These are phyloP conservation scores for Ruellia speciosa DNA, from an alignment of 305 asterid species.

Conservation along the genomic window DNA sequence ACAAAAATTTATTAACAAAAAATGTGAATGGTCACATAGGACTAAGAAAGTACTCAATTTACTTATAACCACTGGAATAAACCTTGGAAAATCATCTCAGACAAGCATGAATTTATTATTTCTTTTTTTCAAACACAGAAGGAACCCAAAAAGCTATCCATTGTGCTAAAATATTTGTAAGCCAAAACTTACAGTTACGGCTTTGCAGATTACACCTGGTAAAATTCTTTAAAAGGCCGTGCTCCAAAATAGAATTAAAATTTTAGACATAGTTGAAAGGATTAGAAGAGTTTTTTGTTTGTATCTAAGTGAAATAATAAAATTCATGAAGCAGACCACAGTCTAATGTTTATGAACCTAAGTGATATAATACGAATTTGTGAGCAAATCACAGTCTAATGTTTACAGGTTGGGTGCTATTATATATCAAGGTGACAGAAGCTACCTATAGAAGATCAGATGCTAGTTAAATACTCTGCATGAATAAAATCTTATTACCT, in stretches of 20 bases:
- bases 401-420: too few relatives aligned
- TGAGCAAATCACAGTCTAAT: too few relatives aligned
- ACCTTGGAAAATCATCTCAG: conserved; percentile 11
- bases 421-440: conserved; percentile 14
- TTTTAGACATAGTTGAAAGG: conserved; percentile 5
- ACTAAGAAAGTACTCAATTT: neutral
- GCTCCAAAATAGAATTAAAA: conserved; percentile 7
- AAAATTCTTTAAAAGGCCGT: conserved; percentile 10
- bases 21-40: conserved; percentile 10
- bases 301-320: neutral
- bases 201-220: neutral
- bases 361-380: neutral
- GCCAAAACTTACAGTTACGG: conserved; percentile 1
- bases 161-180: conserved; percentile 2
- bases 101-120: neutral
- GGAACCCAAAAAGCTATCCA: neutral
- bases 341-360: conserved; percentile 5
- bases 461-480: conserved; percentile 1
- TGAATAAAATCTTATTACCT: conserved; percentile 33
- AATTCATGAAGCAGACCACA: conserved; percentile 12
- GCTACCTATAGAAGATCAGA: conserved; percentile 5
- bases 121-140: neutral
- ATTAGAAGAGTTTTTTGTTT: conserved; percentile 6
- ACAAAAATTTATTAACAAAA: neutral
- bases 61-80: conserved; percentile 9